Base-by-base conservation (phyloP, 495 filamentous ascomycete species). In the Pyrenopolyporus hunteri region DNA sequence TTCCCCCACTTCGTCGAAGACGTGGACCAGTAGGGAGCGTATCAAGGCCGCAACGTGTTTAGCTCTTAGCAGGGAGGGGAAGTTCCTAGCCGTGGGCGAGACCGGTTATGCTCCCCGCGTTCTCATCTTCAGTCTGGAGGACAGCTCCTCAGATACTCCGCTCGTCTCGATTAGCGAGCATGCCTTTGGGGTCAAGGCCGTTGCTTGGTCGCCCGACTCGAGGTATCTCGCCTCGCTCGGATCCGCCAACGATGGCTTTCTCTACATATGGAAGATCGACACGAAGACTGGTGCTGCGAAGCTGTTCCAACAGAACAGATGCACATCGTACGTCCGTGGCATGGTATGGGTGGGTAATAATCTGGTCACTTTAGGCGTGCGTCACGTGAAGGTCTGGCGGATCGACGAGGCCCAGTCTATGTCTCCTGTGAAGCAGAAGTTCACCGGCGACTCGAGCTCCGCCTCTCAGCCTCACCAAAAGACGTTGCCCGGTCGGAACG, bases 41-140 rank as follows among this genome's bases (percentile, higher is more conserved):
- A 88, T 96, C 68, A 97, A 97, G 73, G 91, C 93, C n/a, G 90
- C 92, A 1, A 97, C 92, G n/a, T 95, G 91, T 75, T 82, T 98
- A 20, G 89, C 89, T 14, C 85, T 98, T 51, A 97, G 92, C 73
- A 88, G 86, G 3, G 91, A 97, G 81, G 94, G 91, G 37, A 87
- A 84, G 57, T 91, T 90, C 69, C 82, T 98, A 33, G 94, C 95
- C 20, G 87, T 97, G 25, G 94, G 94, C 70, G 94, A 98, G 85
- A 96, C 92, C 20, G 94, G 94, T 44, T 97, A 97, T 74, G 90
- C 88, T 56, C 94, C 94, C 6, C 82, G 95, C 39, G 90, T 98
- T 3, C 81, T 97, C 39, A 86, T 98, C 31, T 98, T 95, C 74
- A 91, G 85, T 33, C 87, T 92, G 6, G 81, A 85, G 66, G 91